These are phyloP conservation scores for Diophrys appendiculata DNA, from an alignment of 73 alveolate species.

Conservation along the genomic window DNA sequence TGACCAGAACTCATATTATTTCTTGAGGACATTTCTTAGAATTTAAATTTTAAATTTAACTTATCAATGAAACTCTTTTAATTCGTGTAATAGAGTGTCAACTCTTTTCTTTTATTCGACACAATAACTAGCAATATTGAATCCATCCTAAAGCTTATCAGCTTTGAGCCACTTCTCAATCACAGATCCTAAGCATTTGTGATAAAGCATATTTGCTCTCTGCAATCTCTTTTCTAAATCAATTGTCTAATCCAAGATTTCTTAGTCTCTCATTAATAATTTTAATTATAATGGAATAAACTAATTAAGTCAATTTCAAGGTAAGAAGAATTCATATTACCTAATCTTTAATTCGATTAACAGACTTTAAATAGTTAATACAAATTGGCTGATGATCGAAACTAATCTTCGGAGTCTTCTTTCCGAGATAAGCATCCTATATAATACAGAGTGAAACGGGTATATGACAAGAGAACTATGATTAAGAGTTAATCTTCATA, in stretches of 20 bases:
- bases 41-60: too few species aligned
- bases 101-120: conserved; percentile 37
- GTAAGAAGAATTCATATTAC: not conserved
- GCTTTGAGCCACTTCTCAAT: conserved; percentile 17
- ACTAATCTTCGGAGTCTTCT: not conserved
- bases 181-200: conserved; percentile 32
- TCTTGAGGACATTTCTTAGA: too few species aligned
- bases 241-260: conserved; percentile 14
- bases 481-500: too few species aligned
- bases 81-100: conserved; percentile 16
- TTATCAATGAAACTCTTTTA: conserved; percentile 35
- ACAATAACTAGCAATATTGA: conserved; percentile 21
- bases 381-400: not conserved
- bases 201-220: conserved; percentile 27
- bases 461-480: not conserved
- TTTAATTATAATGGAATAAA: not conserved
- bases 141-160: conserved; percentile 1
- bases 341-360: too few species aligned
- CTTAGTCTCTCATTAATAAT: conserved; percentile 19
- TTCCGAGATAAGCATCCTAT: not conserved
- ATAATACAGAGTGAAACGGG: not conserved
- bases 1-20: too few species aligned
- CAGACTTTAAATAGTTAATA: not conserved
- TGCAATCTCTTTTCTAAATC: conserved; percentile 32
- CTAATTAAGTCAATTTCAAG: too few species aligned